These are phyloP conservation scores for Raphidocelis subcapitata DNA, from an alignment of 139 green algal species.

Conservation along the genomic window DNA sequence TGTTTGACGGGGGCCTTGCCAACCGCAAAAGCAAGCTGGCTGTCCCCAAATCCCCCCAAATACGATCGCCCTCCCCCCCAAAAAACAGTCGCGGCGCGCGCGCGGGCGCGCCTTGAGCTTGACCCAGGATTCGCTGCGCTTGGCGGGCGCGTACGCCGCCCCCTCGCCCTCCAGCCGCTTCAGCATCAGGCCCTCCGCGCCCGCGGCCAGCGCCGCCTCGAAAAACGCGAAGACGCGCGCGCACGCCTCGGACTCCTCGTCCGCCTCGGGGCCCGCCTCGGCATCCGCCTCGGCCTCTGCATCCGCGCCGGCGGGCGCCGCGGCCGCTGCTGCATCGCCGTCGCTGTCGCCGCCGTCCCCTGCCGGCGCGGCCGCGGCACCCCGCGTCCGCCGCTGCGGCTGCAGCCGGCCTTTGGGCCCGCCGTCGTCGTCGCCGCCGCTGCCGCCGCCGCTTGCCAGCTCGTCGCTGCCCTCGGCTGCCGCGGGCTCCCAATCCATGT, in stretches of 20 bases:
- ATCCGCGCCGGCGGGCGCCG: background rate
- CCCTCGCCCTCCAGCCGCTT: slow-evolving; percentile 64
- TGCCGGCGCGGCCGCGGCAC: background rate
- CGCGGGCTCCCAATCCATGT: background rate
- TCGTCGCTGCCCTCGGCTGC: background rate
- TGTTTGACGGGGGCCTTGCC: too few species aligned
- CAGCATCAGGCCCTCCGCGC: slow-evolving; percentile 84
- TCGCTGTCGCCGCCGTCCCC: background rate
- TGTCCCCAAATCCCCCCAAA: too few species aligned
- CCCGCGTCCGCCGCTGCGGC: background rate
- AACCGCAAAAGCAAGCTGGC: too few species aligned
- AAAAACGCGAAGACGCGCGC: slow-evolving; percentile 35
- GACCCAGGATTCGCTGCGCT: slow-evolving; percentile 76
- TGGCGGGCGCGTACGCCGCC: slow-evolving; percentile 67
- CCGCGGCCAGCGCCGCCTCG: slow-evolving; percentile 51
- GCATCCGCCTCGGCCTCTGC: slow-evolving; percentile 11
- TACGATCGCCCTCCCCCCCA: too few species aligned
- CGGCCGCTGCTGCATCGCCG: background rate
- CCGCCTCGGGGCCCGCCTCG: background rate
- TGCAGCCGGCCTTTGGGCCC: background rate
- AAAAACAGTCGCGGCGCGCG: too few species aligned
- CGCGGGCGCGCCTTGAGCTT: slow-evolving; percentile 64
- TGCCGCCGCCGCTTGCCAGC: too few species aligned
- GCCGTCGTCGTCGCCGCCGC: too few species aligned
- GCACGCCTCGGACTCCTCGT: background rate